A percentile compares a stretch with the other conserved stretches of the same genome.
phyloP scores from a whole-genome alignment of 1,139 yeast genomes.

The Candida pseudoviswanathii region DNA sequence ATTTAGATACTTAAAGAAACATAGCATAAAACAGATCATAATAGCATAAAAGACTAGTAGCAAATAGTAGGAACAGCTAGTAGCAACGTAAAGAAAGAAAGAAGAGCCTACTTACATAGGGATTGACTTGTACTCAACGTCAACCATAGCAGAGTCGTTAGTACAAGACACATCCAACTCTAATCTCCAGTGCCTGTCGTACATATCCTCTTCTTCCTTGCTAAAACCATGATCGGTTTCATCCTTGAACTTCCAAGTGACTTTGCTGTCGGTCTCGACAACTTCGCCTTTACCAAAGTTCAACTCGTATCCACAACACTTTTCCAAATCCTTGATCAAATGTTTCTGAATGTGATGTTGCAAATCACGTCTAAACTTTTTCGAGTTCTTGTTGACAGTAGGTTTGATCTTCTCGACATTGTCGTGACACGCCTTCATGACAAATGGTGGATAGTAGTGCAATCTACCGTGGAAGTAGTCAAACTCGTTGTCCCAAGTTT shows the following conservation, averaged over 20 bases:
- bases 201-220: slow-evolving; percentile 46
- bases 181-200: slow-evolving; percentile 57
- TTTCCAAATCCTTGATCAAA: slow-evolving; percentile 64
- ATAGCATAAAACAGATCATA: background rate
- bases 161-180: slow-evolving; percentile 59
- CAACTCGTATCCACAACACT: slow-evolving; percentile 59
- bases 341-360: slow-evolving; percentile 77
- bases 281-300: slow-evolving; percentile 53
- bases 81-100: background rate
- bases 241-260: slow-evolving; percentile 59
- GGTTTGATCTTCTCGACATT: slow-evolving; percentile 75
- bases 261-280: slow-evolving; percentile 45
- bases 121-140: slow-evolving; percentile 56
- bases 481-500: slow-evolving; percentile 75
- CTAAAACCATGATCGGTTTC: slow-evolving; percentile 55
- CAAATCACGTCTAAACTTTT: slow-evolving; percentile 71
- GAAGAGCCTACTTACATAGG: slow-evolving; percentile 22
- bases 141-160: slow-evolving; percentile 62
- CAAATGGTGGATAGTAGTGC: slow-evolving; percentile 72
- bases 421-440: slow-evolving; percentile 65
- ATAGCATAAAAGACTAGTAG: background rate
- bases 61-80: background rate
- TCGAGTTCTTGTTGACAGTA: slow-evolving; percentile 69
- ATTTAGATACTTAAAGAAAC: background rate
- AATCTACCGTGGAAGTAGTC: slow-evolving; percentile 69